These are phyloP conservation scores for Kodamaea fungicola DNA, from an alignment of 1,139 yeast species.

Conservation along the genomic window DNA sequence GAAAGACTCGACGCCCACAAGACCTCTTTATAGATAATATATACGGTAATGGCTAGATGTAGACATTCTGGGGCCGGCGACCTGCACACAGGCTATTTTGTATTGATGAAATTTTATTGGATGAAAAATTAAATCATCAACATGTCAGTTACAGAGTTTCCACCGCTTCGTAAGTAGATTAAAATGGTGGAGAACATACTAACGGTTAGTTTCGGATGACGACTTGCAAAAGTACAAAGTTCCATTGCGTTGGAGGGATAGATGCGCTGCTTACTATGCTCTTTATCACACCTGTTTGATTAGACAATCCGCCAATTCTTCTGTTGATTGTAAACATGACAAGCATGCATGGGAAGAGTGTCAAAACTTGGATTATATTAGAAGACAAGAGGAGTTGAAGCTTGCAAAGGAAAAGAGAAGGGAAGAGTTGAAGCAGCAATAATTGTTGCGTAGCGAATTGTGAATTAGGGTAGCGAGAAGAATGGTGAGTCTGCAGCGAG, in stretches of 20 bases:
- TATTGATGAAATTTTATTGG: slow-evolving; percentile 15
- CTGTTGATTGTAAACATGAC: slow-evolving; percentile 67
- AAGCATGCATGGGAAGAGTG: slow-evolving; percentile 86
- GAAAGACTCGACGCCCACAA: slow-evolving; percentile 31
- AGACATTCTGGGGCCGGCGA: background rate
- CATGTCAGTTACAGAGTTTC: slow-evolving; percentile 48
- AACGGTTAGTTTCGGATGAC: slow-evolving; percentile 63
- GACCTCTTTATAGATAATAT: background rate
- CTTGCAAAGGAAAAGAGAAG: slow-evolving; percentile 44
- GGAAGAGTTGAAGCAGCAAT: slow-evolving; percentile 9
- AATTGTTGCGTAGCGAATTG: background rate
- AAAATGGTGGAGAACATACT: slow-evolving; percentile 5
- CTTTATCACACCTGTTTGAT: slow-evolving; percentile 47
- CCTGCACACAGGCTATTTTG: slow-evolving; percentile 8
- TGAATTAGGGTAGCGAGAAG: background rate
- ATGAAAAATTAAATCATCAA: slow-evolving; percentile 9
- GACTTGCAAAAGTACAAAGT: slow-evolving; percentile 80
- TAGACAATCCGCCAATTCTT: slow-evolving; percentile 45
- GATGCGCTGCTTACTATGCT: slow-evolving; percentile 79
- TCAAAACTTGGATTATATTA: slow-evolving; percentile 76
- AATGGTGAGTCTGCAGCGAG: no score
- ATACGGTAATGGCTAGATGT: no score
- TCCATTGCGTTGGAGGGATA: slow-evolving; percentile 80
- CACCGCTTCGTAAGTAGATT: slow-evolving; percentile 47
- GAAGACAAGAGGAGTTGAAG: slow-evolving; percentile 74